Percentiles rank a stretch among this genome's conserved stretches.
Conservation (phyloP, 139 green algal species). For the Tetratostichococcus sp. region DNA sequence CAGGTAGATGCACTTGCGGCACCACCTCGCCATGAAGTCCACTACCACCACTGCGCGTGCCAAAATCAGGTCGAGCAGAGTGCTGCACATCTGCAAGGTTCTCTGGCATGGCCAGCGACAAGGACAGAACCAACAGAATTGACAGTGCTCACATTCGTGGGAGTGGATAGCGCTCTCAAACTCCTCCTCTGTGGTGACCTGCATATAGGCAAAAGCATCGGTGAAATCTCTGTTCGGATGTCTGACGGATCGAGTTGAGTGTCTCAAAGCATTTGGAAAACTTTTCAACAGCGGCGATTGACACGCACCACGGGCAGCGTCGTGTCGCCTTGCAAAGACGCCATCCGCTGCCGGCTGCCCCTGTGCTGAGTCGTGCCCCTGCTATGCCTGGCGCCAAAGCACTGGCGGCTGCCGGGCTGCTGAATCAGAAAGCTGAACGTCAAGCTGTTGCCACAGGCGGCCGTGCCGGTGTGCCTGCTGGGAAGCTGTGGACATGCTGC, state of each 20-base stretch:
- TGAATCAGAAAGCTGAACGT: background rate
- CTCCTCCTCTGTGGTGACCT: background rate
- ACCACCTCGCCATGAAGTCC: conserved; percentile 2
- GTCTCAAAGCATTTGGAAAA: too few species aligned
- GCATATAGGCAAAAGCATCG: background rate
- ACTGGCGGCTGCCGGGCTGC: background rate
- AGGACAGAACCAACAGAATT: too few species aligned
- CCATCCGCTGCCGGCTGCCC: too few species aligned
- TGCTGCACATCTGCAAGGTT: too few species aligned
- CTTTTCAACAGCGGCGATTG: too few species aligned
- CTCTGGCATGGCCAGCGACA: too few species aligned
- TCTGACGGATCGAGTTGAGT: too few species aligned
- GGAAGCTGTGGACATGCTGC: background rate
- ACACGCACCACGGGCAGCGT: background rate
- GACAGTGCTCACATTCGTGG: background rate
- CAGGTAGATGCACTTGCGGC: conserved; percentile 32
- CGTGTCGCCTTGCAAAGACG: background rate
- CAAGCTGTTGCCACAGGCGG: too few species aligned
- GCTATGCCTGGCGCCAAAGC: background rate
- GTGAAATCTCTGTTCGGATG: too few species aligned
- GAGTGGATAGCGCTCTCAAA: background rate
- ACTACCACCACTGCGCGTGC: conserved; percentile 3
- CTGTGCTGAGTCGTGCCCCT: background rate
- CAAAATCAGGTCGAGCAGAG: too few species aligned
- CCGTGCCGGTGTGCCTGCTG: too few species aligned